Conservation (phyloP, 176 grass and related monocot genomes). For the Avena atlantica region DNA sequence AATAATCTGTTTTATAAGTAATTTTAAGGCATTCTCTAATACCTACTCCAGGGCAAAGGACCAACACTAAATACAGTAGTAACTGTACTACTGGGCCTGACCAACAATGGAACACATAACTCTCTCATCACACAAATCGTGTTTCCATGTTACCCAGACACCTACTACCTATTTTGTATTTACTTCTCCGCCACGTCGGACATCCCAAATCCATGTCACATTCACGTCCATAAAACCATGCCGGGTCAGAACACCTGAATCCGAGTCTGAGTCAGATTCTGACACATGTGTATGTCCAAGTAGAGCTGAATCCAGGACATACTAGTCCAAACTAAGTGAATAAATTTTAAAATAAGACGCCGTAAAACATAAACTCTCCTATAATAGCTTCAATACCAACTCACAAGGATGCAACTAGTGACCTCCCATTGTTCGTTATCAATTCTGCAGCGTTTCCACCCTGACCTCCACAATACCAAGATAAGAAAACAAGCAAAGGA, state of each 20-base stretch:
- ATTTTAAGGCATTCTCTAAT: background rate
- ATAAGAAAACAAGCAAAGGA: constrained; percentile 10
- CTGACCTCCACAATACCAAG: background rate
- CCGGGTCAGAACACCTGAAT: background rate
- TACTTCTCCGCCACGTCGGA: background rate
- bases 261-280: background rate
- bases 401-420: background rate
- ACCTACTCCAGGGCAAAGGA: background rate
- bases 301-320: background rate
- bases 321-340: background rate
- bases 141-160: background rate
- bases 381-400: constrained; percentile 19
- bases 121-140: background rate
- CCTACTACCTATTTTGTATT: background rate
- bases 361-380: background rate
- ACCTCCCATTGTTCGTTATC: background rate
- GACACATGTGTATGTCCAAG: background rate
- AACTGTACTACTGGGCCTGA: background rate
- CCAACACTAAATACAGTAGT: background rate
- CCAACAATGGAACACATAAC: constrained; percentile 7
- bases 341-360: background rate
- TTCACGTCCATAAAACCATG: background rate
- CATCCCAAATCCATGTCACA: background rate
- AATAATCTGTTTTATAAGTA: background rate
- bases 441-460: background rate